phyloP scores from a whole-genome alignment of 306 rosid genomes.

The Rubus idaeus region DNA sequence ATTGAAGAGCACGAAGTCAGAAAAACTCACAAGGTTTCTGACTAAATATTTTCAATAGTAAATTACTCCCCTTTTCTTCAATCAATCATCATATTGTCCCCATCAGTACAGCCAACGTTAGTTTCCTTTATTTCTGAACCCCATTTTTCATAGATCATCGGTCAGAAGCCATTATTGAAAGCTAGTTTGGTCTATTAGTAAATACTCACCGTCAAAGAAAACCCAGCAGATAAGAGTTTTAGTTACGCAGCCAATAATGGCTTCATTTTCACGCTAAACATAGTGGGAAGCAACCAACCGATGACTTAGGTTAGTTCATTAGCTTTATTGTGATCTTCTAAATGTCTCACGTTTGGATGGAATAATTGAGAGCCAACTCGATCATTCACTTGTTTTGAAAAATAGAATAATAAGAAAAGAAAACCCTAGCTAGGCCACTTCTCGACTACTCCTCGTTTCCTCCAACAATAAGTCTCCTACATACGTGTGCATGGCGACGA shows the following conservation, averaged over 20 bases:
- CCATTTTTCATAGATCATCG: neutral
- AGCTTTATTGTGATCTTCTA: neutral
- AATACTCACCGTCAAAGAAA: neutral
- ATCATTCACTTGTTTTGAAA: neutral
- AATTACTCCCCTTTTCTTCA: no score
- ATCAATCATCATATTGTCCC: neutral
- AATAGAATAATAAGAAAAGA: neutral
- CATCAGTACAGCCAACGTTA: neutral
- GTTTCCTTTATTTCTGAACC: neutral
- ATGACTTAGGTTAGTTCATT: neutral
- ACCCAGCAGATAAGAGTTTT: neutral
- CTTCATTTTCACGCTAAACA: neutral
- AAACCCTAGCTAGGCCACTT: neutral
- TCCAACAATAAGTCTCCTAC: neutral
- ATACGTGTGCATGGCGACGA: neutral
- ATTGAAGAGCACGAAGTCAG: slow-evolving; percentile 5
- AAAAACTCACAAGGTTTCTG: slow-evolving; percentile 10
- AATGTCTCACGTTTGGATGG: neutral
- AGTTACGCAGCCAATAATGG: neutral
- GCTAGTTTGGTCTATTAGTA: neutral
- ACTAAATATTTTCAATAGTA: neutral
- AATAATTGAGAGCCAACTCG: slow-evolving; percentile 1
- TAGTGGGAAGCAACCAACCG: neutral
- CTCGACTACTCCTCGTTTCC: neutral
- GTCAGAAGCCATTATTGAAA: neutral